phyloP scores from a whole-genome alignment of 257 asterid genomes.

The Nicotiana tabacum region DNA sequence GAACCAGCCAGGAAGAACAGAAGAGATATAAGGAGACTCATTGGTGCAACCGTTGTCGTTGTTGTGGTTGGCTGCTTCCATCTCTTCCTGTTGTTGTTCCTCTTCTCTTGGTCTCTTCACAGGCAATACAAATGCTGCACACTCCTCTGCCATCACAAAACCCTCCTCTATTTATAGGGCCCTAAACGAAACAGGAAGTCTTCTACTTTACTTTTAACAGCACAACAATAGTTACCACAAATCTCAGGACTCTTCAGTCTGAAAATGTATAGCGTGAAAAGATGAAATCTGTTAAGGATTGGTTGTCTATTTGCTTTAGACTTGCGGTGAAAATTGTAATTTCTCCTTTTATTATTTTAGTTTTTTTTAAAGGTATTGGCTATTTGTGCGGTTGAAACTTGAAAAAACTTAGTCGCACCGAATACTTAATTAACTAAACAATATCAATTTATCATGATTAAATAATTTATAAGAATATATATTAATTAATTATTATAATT shows the following conservation, averaged over 20 bases:
- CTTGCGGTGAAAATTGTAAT: background rate
- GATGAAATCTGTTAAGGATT: background rate
- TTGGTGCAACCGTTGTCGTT: constrained; percentile 15
- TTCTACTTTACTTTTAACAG: background rate
- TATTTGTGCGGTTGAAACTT: too few species aligned
- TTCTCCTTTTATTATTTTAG: background rate
- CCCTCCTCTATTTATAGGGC: background rate
- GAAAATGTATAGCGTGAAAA: too few species aligned
- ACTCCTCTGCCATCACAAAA: background rate
- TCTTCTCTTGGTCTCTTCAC: constrained; percentile 18
- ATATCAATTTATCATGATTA: too few species aligned
- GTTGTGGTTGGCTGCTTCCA: constrained; percentile 33
- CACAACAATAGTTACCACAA: background rate
- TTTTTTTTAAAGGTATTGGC: background rate
- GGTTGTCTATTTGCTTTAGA: background rate
- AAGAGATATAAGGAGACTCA: constrained; percentile 38
- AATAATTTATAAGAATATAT: too few species aligned
- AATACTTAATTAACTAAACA: too few species aligned
- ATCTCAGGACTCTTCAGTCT: background rate
- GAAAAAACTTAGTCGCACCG: too few species aligned
- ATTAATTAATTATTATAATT: too few species aligned
- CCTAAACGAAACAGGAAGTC: background rate
- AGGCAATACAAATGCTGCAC: constrained; percentile 10
- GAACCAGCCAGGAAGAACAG: constrained; percentile 91
- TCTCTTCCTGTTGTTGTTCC: constrained; percentile 16